phyloP scores from a whole-genome alignment of 805 yeast genomes.

The Kodamaea kakaduensis region DNA sequence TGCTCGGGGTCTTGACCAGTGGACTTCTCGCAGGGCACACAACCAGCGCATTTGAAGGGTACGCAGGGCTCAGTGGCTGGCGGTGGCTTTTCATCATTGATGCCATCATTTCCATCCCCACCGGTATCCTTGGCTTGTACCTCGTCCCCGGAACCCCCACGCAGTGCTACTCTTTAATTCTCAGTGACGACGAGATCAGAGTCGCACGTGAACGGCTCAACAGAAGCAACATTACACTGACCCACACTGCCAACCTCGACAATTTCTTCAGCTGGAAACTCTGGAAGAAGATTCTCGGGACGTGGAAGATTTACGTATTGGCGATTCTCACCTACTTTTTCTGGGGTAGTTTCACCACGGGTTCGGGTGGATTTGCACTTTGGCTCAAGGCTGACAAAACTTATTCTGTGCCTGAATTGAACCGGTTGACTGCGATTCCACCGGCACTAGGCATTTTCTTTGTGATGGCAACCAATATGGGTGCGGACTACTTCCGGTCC shows the following conservation, averaged over 20 bases:
- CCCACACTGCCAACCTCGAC: slow-evolving; percentile 10
- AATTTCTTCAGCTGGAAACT: slow-evolving; percentile 20
- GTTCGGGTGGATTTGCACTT: slow-evolving; percentile 7
- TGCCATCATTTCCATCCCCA: slow-evolving; percentile 19
- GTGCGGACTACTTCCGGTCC: slow-evolving; percentile 43
- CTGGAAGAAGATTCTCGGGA: slow-evolving; percentile 24
- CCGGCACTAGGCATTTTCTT: slow-evolving; percentile 58
- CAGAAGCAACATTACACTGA: slow-evolving; percentile 16
- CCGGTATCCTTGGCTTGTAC: slow-evolving; percentile 18
- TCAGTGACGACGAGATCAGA: slow-evolving; percentile 55
- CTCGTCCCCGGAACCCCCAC: slow-evolving; percentile 25
- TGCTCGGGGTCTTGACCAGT: slow-evolving; percentile 26
- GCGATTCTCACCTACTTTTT: slow-evolving; percentile 12
- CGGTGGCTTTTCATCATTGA: slow-evolving; percentile 23
- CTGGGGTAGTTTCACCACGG: slow-evolving; percentile 4
- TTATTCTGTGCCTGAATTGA: slow-evolving; percentile 42
- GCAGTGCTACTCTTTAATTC: slow-evolving; percentile 45
- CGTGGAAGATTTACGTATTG: slow-evolving; percentile 31
- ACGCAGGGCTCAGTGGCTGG: slow-evolving; percentile 16
- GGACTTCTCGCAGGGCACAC: slow-evolving; percentile 23
- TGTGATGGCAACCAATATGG: slow-evolving; percentile 40
- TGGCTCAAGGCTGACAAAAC: slow-evolving; percentile 16
- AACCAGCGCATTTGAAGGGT: slow-evolving; percentile 11
- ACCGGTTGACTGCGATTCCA: slow-evolving; percentile 49
- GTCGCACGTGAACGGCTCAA: slow-evolving; percentile 40